Percentiles rank a stretch among this genome's conserved stretches.
These are phyloP conservation scores for Claviceps africana DNA, from an alignment of 2,329 filamentous ascomycete species.

Conservation along the genomic window DNA sequence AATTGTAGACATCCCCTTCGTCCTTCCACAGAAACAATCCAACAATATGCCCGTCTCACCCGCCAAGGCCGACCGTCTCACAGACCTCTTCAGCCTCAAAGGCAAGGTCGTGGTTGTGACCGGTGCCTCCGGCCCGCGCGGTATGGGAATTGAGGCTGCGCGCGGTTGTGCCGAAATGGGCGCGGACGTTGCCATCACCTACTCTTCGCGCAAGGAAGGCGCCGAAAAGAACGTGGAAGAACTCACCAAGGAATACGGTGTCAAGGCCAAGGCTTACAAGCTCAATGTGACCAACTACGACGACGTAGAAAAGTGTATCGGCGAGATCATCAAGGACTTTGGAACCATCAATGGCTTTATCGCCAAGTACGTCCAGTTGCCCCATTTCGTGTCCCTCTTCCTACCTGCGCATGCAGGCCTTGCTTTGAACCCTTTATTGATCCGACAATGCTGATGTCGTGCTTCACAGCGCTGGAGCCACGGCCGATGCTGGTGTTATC, in stretches of 20 bases:
- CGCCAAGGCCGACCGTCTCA: slow-evolving; percentile 42
- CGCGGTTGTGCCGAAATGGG: slow-evolving; percentile 59
- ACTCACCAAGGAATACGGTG: slow-evolving; percentile 50
- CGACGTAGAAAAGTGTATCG: slow-evolving; percentile 37
- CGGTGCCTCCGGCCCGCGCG: slow-evolving; percentile 54
- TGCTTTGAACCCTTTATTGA: too few relatives aligned
- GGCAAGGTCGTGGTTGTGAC: slow-evolving; percentile 60
- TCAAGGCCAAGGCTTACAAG: slow-evolving; percentile 50
- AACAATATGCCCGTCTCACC: slow-evolving; percentile 39
- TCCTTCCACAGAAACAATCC: background rate
- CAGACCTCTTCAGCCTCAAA: slow-evolving; percentile 58
- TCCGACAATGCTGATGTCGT: background rate
- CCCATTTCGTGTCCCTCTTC: background rate
- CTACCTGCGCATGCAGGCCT: background rate
- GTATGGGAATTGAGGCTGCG: slow-evolving; percentile 57
- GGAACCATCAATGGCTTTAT: slow-evolving; percentile 62
- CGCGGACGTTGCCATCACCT: slow-evolving; percentile 57
- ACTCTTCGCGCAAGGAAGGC: slow-evolving; percentile 54
- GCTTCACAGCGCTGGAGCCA: slow-evolving; percentile 43
- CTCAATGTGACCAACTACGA: slow-evolving; percentile 41
- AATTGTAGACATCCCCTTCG: background rate
- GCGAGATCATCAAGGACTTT: slow-evolving; percentile 58
- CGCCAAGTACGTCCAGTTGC: slow-evolving; percentile 47
- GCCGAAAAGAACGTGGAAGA: slow-evolving; percentile 52
- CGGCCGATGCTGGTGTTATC: slow-evolving; percentile 53